A percentile compares a stretch with the other conserved stretches of the same genome.
Conservation (phyloP, 768 basidiomycete genomes). For the Mycena sanguinolenta region DNA sequence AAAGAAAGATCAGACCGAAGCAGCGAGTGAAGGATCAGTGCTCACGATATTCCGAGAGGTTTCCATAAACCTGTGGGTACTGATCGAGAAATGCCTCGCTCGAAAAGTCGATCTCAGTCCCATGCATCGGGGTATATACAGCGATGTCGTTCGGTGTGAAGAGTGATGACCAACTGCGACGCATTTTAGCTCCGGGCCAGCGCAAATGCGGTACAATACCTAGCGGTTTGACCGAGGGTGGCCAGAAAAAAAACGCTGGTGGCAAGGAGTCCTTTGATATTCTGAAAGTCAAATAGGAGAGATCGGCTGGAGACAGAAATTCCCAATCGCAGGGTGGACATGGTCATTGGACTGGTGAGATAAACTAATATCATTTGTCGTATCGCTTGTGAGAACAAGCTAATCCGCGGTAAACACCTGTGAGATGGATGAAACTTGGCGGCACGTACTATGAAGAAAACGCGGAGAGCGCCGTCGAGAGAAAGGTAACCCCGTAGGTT, state of each 20-base stretch:
- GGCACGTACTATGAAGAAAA: too few species aligned
- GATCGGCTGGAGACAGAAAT: conserved; percentile 13
- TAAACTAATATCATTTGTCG: not conserved
- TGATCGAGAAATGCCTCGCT: conserved; percentile 4
- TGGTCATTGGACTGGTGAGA: not conserved
- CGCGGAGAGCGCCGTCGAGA: too few species aligned
- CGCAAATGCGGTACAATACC: not conserved
- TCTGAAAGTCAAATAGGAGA: not conserved
- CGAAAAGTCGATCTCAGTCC: conserved; percentile 13
- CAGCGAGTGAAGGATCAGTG: too few species aligned
- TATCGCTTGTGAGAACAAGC: conserved; percentile 6
- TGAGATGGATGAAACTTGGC: too few species aligned
- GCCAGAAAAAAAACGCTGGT: conserved; percentile 4
- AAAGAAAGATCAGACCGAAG: too few species aligned
- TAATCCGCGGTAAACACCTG: too few species aligned
- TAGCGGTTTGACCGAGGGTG: conserved; percentile 19
- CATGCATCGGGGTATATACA: conserved; percentile 1
- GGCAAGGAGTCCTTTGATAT: conserved; percentile 7
- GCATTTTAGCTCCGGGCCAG: not conserved
- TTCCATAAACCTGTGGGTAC: not conserved
- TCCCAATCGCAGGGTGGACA: conserved; percentile 15
- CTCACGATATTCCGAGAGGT: conserved; percentile 14
- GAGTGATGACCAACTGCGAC: conserved; percentile 22
- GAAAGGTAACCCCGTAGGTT: too few species aligned
- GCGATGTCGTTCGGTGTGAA: conserved; percentile 20